Evolutionary conservation across 306 rosid species (phyloP).

Genomic region (Styphnolobium japonicum): DNA sequence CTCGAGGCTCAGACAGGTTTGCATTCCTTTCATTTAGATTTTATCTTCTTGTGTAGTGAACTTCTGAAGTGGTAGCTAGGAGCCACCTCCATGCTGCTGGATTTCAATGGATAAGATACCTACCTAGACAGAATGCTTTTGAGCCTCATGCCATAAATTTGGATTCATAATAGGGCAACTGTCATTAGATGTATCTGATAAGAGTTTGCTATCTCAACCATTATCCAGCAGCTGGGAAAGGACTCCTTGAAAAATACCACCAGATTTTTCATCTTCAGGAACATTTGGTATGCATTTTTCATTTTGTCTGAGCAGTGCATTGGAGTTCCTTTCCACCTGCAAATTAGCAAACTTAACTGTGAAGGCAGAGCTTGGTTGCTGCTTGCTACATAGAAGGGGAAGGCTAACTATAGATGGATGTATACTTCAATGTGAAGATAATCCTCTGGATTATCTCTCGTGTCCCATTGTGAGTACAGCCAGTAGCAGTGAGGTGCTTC

Average conservation of each 20-base stretch:
- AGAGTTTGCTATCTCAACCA: conserved; percentile 4
- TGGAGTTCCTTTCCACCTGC: conserved; percentile 86
- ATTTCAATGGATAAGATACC: conserved; percentile 16
- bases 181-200: neutral
- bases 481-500: conserved; percentile 33
- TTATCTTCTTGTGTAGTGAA: conserved; percentile 10
- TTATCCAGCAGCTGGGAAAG: conserved; percentile 34
- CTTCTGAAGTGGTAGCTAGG: conserved; percentile 18
- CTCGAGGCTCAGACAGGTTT: conserved; percentile 92
- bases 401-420: conserved; percentile 82
- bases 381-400: conserved; percentile 92
- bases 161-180: neutral
- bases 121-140: conserved; percentile 12
- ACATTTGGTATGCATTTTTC: conserved; percentile 33
- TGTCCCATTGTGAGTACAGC: conserved; percentile 88
- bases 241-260: neutral
- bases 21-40: conserved; percentile 25
- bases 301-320: conserved; percentile 71
- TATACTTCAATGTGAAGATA: conserved; percentile 82
- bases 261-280: conserved; percentile 10
- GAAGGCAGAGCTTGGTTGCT: conserved; percentile 92
- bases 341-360: conserved; percentile 84
- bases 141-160: neutral
- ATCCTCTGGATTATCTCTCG: conserved; percentile 84
- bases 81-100: conserved; percentile 42